Base-by-base conservation (phyloP, 2,329 filamentous ascomycete genomes). In the Bretziella fagacearum region DNA sequence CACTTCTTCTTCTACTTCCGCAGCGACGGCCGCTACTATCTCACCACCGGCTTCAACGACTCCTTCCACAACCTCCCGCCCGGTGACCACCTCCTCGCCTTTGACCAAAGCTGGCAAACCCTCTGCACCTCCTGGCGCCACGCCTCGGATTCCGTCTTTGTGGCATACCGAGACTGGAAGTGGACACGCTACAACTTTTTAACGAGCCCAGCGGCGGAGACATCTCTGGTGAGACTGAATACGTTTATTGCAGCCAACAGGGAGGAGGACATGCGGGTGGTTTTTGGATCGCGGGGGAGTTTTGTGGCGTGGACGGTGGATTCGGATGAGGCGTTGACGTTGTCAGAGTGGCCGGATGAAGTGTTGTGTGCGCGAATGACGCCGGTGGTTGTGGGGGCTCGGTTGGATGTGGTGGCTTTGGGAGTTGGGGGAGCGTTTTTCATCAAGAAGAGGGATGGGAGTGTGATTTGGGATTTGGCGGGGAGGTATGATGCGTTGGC, bases 1-100 rank as follows among this genome's bases (percentile, higher is more conserved):
- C 37, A 46, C 37, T 50, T 50, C 30, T 50, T 50, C 13, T 50
- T 50, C 37, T 50, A 43, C 48, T 50, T 50, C 32, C 48, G 48
- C 6, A 32, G 47, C 33, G 35, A 49, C 20, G n/a, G 42, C 48
- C 44, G 37, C 27, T 50, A 43, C 48, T 50, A 41, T 35, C 44
- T 50, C 8, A 44, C 36, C 22, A 50, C 48, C 15, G 48, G 48
- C 25, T 36, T 50, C 30, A 42, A 43, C 30, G 48, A 50, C 18
- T 29, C 44, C 36, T 50, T 43, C 17, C 30, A 42, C 33, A 50
- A 46, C 17, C 37, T 50, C 11, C 44, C 48, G 2, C 39, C 48
- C 7, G 37, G 30, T 17, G 36, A 41, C 6, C 37, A 50, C 37
- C 18, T 35, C 6, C 15, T 15, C 6, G 37, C 39, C 15, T 47